Evolutionary conservation across 257 asterid species (phyloP).

Genomic region (Capsicum chinense): DNA sequence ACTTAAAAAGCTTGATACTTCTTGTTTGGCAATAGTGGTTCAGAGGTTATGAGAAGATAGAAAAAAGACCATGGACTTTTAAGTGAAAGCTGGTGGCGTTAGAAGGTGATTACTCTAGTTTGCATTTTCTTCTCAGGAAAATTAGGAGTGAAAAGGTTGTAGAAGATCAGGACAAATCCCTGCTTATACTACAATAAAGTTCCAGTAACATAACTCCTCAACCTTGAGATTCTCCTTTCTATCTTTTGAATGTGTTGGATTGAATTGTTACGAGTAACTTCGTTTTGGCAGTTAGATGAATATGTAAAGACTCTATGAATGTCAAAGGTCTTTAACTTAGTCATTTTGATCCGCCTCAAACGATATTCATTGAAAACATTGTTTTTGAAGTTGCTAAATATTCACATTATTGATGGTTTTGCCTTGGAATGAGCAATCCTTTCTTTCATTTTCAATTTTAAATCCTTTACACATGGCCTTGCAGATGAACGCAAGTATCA

Average conservation of each 20-base stretch:
- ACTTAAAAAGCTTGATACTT: not conserved
- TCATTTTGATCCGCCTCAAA: not conserved
- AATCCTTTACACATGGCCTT: not conserved
- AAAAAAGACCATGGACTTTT: conserved; percentile 6
- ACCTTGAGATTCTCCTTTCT: not conserved
- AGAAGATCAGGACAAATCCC: not conserved
- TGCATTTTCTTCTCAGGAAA: not conserved
- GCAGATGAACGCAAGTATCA: conserved; percentile 81
- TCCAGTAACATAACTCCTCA: not conserved
- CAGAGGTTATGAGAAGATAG: conserved; percentile 11
- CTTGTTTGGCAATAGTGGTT: conserved; percentile 11
- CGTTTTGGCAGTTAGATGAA: not conserved
- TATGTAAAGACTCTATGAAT: not conserved
- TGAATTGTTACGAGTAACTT: conserved; percentile 14
- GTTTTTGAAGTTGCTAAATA: not conserved
- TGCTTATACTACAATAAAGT: not conserved
- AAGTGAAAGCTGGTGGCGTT: not conserved
- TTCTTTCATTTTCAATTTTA: not conserved
- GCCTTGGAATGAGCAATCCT: not conserved
- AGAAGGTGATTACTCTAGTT: not conserved
- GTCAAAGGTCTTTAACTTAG: conserved; percentile 16
- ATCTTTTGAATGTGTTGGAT: not conserved
- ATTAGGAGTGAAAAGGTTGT: not conserved
- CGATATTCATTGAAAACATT: not conserved
- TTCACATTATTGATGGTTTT: not conserved